Evolutionary conservation across 2,329 filamentous ascomycete species (phyloP).

Genomic region (Fusarium guadeloupense): DNA sequence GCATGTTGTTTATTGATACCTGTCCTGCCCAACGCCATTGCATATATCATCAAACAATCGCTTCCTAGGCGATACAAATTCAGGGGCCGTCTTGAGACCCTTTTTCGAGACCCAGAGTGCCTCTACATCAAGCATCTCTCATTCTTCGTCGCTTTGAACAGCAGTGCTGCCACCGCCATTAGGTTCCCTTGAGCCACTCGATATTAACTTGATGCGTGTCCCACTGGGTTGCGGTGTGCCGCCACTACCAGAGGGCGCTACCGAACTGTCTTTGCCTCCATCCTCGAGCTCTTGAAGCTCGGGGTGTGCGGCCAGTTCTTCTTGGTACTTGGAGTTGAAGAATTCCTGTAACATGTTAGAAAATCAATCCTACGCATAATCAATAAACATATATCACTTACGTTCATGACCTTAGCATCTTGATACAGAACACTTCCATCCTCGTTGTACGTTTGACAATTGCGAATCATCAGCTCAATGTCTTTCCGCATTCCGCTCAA

Average conservation of each 20-base stretch:
- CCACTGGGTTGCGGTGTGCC: slow-evolving; percentile 72
- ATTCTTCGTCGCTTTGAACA: slow-evolving; percentile 65
- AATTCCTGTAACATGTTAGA: slow-evolving; percentile 61
- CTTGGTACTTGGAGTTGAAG: slow-evolving; percentile 63
- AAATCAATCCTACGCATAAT: neutral
- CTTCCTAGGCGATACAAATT: slow-evolving; percentile 26
- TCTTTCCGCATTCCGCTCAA: slow-evolving; percentile 84
- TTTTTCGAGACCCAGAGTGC: slow-evolving; percentile 2
- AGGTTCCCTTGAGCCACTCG: slow-evolving; percentile 50
- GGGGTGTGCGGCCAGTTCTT: slow-evolving; percentile 62
- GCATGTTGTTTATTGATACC: slow-evolving; percentile 40
- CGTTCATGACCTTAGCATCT: slow-evolving; percentile 93
- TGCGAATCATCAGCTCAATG: slow-evolving; percentile 84
- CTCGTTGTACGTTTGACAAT: slow-evolving; percentile 96
- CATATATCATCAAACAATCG: slow-evolving; percentile 46
- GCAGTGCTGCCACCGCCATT: slow-evolving; percentile 53
- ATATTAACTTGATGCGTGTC: slow-evolving; percentile 76
- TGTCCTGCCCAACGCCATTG: slow-evolving; percentile 44
- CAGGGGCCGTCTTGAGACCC: slow-evolving; percentile 18
- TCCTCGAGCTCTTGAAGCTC: slow-evolving; percentile 67
- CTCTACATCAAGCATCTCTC: slow-evolving; percentile 22
- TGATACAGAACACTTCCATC: slow-evolving; percentile 91
- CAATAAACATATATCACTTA: slow-evolving; percentile 50
- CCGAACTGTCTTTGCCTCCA: slow-evolving; percentile 50
- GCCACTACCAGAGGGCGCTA: slow-evolving; percentile 64